These are phyloP conservation scores for Paraurostyla sp. DNA, from an alignment of 73 alveolate genomes.

Conservation along the genomic window DNA sequence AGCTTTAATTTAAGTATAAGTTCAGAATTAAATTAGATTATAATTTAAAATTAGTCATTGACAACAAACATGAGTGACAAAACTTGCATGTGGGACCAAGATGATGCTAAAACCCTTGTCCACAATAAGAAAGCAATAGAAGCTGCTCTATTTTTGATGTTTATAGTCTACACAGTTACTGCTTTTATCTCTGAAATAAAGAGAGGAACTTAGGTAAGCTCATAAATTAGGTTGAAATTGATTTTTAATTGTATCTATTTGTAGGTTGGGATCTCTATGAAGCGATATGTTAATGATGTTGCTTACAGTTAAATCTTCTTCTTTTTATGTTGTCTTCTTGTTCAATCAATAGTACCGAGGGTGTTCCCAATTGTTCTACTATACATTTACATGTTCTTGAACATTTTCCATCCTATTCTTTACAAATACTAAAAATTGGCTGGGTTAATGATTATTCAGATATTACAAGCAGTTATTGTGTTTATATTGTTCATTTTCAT, in stretches of 20 bases:
- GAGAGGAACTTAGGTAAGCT: constrained; percentile 28
- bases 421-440: not conserved
- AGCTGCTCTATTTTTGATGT: constrained; percentile 18
- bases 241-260: not conserved
- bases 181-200: constrained; percentile 22
- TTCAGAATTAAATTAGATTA: not conserved
- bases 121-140: constrained; percentile 51
- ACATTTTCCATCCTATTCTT: not conserved
- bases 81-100: constrained; percentile 24
- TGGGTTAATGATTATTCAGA: not conserved
- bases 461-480: constrained; percentile 8
- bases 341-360: constrained; percentile 22
- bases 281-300: constrained; percentile 28
- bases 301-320: constrained; percentile 25
- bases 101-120: not conserved
- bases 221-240: not conserved
- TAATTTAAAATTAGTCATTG: not conserved
- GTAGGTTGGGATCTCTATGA: not conserved
- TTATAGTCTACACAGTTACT: constrained; percentile 11
- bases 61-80: not conserved
- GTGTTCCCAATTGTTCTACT: constrained; percentile 38
- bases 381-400: constrained; percentile 34
- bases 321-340: constrained; percentile 17
- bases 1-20: not conserved
- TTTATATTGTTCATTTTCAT: constrained; percentile 25